A percentile compares a stretch with the other conserved stretches of the same genome.
phyloP scores from a whole-genome alignment of 805 yeast genomes.

The Saccharomycopsis malanga region DNA sequence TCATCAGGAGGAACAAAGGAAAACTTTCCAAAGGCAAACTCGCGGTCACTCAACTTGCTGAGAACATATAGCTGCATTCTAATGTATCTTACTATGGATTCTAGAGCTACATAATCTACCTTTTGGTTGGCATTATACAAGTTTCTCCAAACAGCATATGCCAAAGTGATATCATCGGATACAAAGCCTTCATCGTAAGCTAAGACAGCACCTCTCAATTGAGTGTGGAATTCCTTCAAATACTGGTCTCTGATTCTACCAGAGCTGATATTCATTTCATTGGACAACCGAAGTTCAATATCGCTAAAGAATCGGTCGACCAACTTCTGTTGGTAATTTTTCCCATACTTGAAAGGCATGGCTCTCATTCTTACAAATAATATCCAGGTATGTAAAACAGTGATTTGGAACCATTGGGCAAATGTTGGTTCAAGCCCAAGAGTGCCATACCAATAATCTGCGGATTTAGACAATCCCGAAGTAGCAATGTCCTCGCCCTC shows the following conservation, averaged over 20 bases:
- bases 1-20: conserved; percentile 77
- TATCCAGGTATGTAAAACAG: conserved; percentile 89
- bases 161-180: conserved; percentile 70
- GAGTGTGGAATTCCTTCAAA: conserved; percentile 84
- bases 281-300: conserved; percentile 76
- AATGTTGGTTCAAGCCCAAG: conserved; percentile 78
- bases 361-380: conserved; percentile 93
- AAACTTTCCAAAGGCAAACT: conserved; percentile 87
- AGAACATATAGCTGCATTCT: conserved; percentile 85
- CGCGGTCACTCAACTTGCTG: conserved; percentile 80
- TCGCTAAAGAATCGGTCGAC: conserved; percentile 87
- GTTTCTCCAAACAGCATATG: conserved; percentile 84
- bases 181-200: conserved; percentile 90
- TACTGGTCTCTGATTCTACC: conserved; percentile 79
- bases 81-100: conserved; percentile 82
- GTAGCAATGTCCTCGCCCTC: conserved; percentile 81
- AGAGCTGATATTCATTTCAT: conserved; percentile 78
- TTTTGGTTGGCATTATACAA: conserved; percentile 79
- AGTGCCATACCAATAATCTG: conserved; percentile 79
- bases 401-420: conserved; percentile 94
- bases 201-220: conserved; percentile 80
- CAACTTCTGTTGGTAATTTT: conserved; percentile 83
- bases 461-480: conserved; percentile 54
- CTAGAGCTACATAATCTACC: conserved; percentile 75
- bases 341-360: conserved; percentile 84